A percentile compares a stretch with the other conserved stretches of the same genome.
These are phyloP conservation scores for Talaromyces trachyspermus DNA, from an alignment of 495 filamentous ascomycete genomes.

Conservation along the genomic window DNA sequence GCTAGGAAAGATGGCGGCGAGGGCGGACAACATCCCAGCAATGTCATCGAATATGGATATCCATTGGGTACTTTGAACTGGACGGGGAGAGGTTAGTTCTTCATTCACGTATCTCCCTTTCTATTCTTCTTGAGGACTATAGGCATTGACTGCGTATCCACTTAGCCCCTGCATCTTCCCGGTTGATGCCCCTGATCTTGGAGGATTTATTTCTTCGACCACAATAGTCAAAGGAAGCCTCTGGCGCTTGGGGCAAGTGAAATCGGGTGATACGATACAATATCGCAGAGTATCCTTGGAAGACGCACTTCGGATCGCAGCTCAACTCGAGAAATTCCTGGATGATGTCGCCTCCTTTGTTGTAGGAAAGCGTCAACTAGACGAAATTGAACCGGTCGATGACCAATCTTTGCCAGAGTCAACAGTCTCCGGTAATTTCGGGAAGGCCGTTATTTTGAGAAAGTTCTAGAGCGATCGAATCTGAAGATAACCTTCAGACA, in stretches of 20 bases:
- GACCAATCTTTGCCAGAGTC: neutral
- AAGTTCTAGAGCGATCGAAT: neutral
- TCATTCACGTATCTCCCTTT: neutral
- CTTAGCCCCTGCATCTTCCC: slow-evolving; percentile 53
- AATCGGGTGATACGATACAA: slow-evolving; percentile 47
- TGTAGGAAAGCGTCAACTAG: slow-evolving; percentile 11
- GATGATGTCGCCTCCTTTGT: slow-evolving; percentile 14
- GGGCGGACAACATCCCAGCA: slow-evolving; percentile 52
- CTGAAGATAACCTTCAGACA: neutral
- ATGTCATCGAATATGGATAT: slow-evolving; percentile 55
- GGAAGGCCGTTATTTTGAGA: neutral
- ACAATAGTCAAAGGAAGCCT: slow-evolving; percentile 48
- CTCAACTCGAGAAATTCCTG: slow-evolving; percentile 30
- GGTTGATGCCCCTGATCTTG: slow-evolving; percentile 50
- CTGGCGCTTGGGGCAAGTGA: slow-evolving; percentile 55
- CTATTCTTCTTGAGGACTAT: neutral
- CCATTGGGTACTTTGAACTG: slow-evolving; percentile 47
- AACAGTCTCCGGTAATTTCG: neutral
- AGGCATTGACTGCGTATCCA: neutral
- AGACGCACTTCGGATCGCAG: slow-evolving; percentile 31
- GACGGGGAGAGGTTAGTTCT: slow-evolving; percentile 28
- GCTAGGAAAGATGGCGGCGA: slow-evolving; percentile 51
- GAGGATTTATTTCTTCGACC: slow-evolving; percentile 48
- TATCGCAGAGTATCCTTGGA: slow-evolving; percentile 38
- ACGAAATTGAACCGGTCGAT: slow-evolving; percentile 19